Evolutionary conservation across 2,329 filamentous ascomycete species (phyloP).

Genomic region (Fusarium floridanum): DNA sequence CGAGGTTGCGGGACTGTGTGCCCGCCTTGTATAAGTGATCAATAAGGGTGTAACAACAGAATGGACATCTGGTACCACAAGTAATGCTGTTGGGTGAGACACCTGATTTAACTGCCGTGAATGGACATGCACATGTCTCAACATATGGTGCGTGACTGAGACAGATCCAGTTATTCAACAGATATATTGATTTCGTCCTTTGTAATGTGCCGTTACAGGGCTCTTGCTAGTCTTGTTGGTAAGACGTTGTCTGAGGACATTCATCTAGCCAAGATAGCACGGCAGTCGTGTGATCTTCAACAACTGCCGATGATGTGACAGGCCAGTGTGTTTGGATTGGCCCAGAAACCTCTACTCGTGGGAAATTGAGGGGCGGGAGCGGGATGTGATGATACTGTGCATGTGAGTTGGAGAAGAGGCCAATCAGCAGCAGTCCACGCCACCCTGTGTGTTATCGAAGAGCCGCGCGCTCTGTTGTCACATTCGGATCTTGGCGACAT

Average conservation of each 20-base stretch:
- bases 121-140: not conserved
- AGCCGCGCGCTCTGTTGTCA: conserved; percentile 17
- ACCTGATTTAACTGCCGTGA: not conserved
- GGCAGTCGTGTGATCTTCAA: conserved; percentile 1
- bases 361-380: conserved; percentile 1
- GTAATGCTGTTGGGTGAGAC: conserved; percentile 5
- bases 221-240: not conserved
- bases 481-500: not conserved
- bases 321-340: not conserved
- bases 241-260: not conserved
- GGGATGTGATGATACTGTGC: conserved; percentile 9
- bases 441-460: not conserved
- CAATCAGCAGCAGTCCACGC: not conserved
- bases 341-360: not conserved
- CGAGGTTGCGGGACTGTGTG: conserved; percentile 2
- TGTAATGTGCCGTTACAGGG: not conserved
- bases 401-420: not conserved
- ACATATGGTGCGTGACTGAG: not conserved
- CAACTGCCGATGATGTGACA: conserved; percentile 7
- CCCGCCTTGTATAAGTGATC: conserved; percentile 37
- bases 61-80: conserved; percentile 19
- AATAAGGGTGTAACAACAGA: conserved; percentile 29
- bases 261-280: not conserved
- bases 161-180: not conserved
- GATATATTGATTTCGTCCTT: not conserved